phyloP scores from a whole-genome alignment of 2,329 filamentous ascomycete species.

The Leptographium lundbergii region DNA sequence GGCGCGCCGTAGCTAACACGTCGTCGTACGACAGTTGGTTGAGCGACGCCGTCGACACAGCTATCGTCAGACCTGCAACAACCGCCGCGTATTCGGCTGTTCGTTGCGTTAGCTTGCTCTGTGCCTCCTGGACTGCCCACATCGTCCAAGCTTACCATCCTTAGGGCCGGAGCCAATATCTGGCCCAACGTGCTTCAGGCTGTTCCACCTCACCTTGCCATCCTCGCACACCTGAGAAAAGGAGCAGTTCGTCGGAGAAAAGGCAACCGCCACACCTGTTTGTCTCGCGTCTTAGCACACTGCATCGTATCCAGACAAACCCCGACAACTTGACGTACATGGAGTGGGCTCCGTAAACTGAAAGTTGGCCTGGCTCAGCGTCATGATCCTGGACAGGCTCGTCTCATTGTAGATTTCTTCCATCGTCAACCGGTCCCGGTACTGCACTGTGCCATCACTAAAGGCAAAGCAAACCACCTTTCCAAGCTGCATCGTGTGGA shows the following conservation, averaged over 20 bases:
- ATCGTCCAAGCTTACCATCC: slow-evolving; percentile 27
- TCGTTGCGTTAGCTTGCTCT: slow-evolving; percentile 5
- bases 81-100: slow-evolving; percentile 43
- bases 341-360: slow-evolving; percentile 48
- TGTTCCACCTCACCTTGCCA: slow-evolving; percentile 46
- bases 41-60: slow-evolving; percentile 31
- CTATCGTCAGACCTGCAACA: slow-evolving; percentile 47
- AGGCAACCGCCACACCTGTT: slow-evolving; percentile 43
- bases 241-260: slow-evolving; percentile 49
- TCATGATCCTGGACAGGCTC: slow-evolving; percentile 53
- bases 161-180: slow-evolving; percentile 35
- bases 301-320: neutral
- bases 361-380: slow-evolving; percentile 67
- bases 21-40: slow-evolving; percentile 51
- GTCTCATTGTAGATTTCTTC: slow-evolving; percentile 51
- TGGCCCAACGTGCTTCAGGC: slow-evolving; percentile 34
- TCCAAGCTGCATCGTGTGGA: slow-evolving; percentile 57
- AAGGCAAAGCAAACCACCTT: slow-evolving; percentile 61
- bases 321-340: neutral
- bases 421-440: slow-evolving; percentile 66
- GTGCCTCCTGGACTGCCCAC: neutral
- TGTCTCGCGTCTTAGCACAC: neutral
- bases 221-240: slow-evolving; percentile 46
- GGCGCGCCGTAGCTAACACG: slow-evolving; percentile 55
- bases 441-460: slow-evolving; percentile 70